Percentiles rank a stretch among this genome's conserved stretches.
These are phyloP conservation scores for Plantago major DNA, from an alignment of 257 asterid species.

Conservation along the genomic window DNA sequence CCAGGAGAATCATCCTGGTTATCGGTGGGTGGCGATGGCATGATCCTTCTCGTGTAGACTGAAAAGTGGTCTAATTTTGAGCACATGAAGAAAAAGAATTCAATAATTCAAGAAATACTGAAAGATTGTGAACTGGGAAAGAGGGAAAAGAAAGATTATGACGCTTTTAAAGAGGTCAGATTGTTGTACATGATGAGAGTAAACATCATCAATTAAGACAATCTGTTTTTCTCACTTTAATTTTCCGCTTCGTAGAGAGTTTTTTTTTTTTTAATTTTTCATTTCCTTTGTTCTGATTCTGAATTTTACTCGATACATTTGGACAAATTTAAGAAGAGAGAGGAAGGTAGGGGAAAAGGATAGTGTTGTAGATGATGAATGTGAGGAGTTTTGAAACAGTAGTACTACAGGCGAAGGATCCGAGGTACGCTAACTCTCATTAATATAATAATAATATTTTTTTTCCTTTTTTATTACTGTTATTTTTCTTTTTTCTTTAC, in stretches of 20 bases:
- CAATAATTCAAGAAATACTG: too few relatives aligned
- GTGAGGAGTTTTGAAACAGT: slow-evolving; percentile 9
- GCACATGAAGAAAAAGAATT: slow-evolving; percentile 29
- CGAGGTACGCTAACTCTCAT: slow-evolving; percentile 46
- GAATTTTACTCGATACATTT: too few relatives aligned
- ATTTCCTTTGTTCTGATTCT: background rate
- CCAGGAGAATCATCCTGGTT: background rate
- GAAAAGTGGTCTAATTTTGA: slow-evolving; percentile 26
- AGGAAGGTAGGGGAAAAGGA: slow-evolving; percentile 17
- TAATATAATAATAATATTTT: slow-evolving; percentile 12
- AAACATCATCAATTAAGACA: slow-evolving; percentile 17
- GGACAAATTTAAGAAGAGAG: slow-evolving; percentile 23
- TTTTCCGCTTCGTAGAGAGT: slow-evolving; percentile 5
- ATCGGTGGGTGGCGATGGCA: slow-evolving; percentile 20
- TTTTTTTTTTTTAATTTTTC: background rate
- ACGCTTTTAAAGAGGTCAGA: slow-evolving; percentile 15
- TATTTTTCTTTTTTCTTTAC: too few relatives aligned
- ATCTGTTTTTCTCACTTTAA: background rate
- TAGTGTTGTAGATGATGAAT: slow-evolving; percentile 19
- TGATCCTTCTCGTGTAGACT: slow-evolving; percentile 15
- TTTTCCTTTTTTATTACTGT: slow-evolving; percentile 4
- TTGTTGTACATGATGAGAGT: background rate
- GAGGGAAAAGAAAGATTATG: slow-evolving; percentile 1
- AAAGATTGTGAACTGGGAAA: background rate
- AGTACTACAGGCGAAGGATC: slow-evolving; percentile 46